These are phyloP conservation scores for Capsicum rhomboideum DNA, from an alignment of 257 asterid genomes.

Conservation along the genomic window DNA sequence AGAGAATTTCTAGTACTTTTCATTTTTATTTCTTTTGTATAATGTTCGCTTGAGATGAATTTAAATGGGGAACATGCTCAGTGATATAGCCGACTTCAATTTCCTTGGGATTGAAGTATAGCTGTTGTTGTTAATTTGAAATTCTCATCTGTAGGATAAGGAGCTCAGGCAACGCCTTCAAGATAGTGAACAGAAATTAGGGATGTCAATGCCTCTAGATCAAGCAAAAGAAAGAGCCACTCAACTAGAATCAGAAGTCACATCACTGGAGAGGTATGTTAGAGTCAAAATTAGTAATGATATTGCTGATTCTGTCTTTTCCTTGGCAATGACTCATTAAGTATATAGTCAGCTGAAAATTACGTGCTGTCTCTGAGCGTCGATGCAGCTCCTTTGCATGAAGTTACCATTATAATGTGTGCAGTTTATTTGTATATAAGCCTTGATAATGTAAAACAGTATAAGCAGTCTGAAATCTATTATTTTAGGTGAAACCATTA, in stretches of 20 bases:
- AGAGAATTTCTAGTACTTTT: neutral
- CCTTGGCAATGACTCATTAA: neutral
- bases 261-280: conserved; percentile 70
- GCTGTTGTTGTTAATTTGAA: neutral
- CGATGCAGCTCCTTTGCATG: neutral
- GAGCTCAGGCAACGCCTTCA: conserved; percentile 75
- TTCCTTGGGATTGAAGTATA: neutral
- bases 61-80: neutral
- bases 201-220: conserved; percentile 78
- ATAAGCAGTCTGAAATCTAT: neutral
- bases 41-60: neutral
- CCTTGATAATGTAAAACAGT: neutral
- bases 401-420: neutral
- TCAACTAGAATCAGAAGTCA: conserved; percentile 77
- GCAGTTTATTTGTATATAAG: too few species aligned
- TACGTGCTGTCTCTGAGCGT: neutral
- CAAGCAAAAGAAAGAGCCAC: conserved; percentile 65
- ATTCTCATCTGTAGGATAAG: conserved; percentile 51
- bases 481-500: neutral
- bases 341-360: neutral
- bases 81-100: neutral
- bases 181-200: conserved; percentile 81
- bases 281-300: neutral
- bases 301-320: neutral
- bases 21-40: neutral